Percentiles rank a stretch among this genome's conserved stretches.
Evolutionary conservation across 176 grass and related monocot genomes (phyloP).

Genomic region (Saccharum spontaneum): DNA sequence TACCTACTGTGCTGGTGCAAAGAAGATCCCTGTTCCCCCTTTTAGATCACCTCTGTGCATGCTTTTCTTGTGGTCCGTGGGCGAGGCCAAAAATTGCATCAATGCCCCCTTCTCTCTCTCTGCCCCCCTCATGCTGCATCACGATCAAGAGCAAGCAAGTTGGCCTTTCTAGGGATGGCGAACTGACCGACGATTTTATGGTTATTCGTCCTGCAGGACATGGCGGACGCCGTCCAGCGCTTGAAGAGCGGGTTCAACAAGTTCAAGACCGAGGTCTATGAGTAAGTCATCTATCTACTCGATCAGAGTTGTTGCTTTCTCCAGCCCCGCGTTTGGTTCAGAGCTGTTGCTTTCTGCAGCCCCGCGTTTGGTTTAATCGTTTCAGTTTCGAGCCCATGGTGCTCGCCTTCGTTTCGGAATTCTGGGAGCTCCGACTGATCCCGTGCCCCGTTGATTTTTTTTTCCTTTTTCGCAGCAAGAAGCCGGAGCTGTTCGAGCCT

Average conservation of each 20-base stretch:
- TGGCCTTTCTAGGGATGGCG: neutral
- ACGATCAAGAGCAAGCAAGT: neutral
- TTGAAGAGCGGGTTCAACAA: conserved; percentile 73
- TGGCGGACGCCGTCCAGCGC: conserved; percentile 71
- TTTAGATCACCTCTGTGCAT: conserved; percentile 31
- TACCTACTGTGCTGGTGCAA: neutral
- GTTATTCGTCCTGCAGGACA: conserved; percentile 37
- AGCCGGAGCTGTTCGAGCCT: conserved; percentile 66
- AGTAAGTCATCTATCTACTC: conserved; percentile 40
- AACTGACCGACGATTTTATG: neutral
- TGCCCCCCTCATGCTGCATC: neutral
- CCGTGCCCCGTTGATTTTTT: neutral
- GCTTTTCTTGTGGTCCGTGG: neutral
- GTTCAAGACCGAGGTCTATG: conserved; percentile 91
- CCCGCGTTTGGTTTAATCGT: neutral
- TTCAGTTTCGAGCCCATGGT: neutral
- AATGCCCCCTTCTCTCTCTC: neutral
- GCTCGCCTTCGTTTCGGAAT: neutral
- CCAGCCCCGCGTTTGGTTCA: neutral
- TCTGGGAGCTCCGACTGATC: neutral
- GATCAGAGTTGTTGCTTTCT: neutral
- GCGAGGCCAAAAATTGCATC: neutral
- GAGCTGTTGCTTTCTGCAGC: too few relatives aligned
- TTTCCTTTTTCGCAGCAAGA: conserved; percentile 57
- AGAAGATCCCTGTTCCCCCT: conserved; percentile 25